phyloP scores from a whole-genome alignment of 2,329 filamentous ascomycete genomes.

The Knufia fluminis region DNA sequence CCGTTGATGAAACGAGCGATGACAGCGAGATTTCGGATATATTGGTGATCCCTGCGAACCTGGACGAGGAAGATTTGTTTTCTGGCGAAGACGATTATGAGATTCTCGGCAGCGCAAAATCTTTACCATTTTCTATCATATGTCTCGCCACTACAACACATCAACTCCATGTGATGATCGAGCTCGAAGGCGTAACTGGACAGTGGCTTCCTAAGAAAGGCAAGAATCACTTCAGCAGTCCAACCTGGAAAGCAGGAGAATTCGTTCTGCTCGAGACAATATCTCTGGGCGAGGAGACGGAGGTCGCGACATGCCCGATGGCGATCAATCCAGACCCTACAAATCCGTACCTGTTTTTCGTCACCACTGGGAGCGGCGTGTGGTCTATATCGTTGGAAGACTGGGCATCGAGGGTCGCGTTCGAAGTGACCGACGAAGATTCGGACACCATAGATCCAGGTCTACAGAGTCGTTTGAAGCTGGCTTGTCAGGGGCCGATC shows the following conservation, averaged over 20 bases:
- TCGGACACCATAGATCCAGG: constrained; percentile 36
- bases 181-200: constrained; percentile 53
- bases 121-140: constrained; percentile 44
- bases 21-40: constrained; percentile 53
- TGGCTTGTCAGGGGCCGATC: constrained; percentile 44
- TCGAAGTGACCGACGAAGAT: constrained; percentile 36
- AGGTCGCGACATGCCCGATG: constrained; percentile 34
- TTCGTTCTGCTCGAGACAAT: constrained; percentile 38
- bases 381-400: constrained; percentile 46
- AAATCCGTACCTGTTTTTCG: constrained; percentile 50
- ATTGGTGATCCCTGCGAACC: constrained; percentile 44
- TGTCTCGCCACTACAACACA: constrained; percentile 49
- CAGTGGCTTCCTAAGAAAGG: constrained; percentile 50
- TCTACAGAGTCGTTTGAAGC: constrained; percentile 46
- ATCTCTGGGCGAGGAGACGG: constrained; percentile 28
- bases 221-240: constrained; percentile 33
- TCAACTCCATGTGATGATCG: constrained; percentile 50
- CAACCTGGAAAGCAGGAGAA: constrained; percentile 34
- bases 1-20: constrained; percentile 41
- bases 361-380: constrained; percentile 47
- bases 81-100: constrained; percentile 44
- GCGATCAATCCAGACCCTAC: constrained; percentile 48
- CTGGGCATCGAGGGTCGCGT: constrained; percentile 49
- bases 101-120: constrained; percentile 23
- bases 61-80: constrained; percentile 45